Evolutionary conservation across 192 early-diverging fungal species (phyloP), one percentile per base, ranked within the genome.

Genomic region (Coemansia sp.): DNA sequence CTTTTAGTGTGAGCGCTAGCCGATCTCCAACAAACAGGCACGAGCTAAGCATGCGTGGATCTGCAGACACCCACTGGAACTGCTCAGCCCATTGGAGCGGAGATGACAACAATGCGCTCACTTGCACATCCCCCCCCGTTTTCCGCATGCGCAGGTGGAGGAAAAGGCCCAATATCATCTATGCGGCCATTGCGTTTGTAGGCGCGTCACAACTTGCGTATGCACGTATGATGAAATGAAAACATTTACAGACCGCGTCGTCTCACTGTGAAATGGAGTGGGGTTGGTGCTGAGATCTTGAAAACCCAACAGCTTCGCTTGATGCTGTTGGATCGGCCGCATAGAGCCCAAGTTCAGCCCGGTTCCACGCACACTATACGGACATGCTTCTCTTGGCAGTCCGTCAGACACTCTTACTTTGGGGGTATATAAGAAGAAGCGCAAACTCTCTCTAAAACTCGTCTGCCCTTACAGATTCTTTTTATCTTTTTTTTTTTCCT

Each of bases 291-390:
- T n/a, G 46, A 47, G 47, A 51, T 20, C 47, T 51, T 51, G 20
- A 51, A 51, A 51, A 7, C n/a, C 47, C 47, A 51, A 51, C 20
- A 27, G 20, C 47, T 10, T 36, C 16, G 15, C 38, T 36, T 36
- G 18, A 33, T 59, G 55, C 55, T 13, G 20, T 59, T 59, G 55
- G 55, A 59, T 59, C 55, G 27, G 55, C 55, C 55, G 55, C 55
- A 29, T 59, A 4, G 31, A 24, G 8, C 10, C 31, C 3, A 29
- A 59, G 29, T 59, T 34, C 55, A 33, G 24, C 55, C 29, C 55
- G 31, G 55, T 34, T 33, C 31, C 55, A 59, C 31, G 27, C 51
- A 22, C 44, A 46, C 2, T 18, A 46, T 16, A 46, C n/a, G 47
- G 47, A 51, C 9, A 22, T 22, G 47, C 20, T 51, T 51, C n/a